phyloP scores from a whole-genome alignment of 2,329 filamentous ascomycete genomes.

The Neonectria faginata region DNA sequence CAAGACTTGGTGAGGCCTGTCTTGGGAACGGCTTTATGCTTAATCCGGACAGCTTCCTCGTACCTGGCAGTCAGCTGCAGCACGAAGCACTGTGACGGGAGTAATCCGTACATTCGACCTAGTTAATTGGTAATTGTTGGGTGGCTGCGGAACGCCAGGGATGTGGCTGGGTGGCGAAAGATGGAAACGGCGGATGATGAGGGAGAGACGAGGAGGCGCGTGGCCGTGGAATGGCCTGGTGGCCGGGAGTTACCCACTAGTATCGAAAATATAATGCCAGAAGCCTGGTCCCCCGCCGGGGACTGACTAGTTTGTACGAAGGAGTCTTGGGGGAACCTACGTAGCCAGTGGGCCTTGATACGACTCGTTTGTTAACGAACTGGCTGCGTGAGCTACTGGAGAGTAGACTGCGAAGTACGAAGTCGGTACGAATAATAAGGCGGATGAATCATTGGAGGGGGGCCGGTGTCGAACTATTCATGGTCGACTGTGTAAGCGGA shows the following conservation, averaged over 20 bases:
- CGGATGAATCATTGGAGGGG: not conserved
- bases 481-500: not conserved
- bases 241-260: not conserved
- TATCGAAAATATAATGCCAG: conserved; percentile 22
- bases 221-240: conserved; percentile 7
- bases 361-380: not conserved
- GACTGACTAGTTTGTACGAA: conserved; percentile 2
- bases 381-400: not conserved
- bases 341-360: conserved; percentile 1
- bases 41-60: conserved; percentile 21
- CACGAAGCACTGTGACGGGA: conserved; percentile 2
- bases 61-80: conserved; percentile 21
- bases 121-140: not conserved
- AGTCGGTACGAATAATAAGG: not conserved
- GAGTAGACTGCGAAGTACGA: not conserved
- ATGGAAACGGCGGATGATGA: conserved; percentile 1
- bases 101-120: not conserved
- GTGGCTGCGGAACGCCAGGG: not conserved
- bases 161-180: not conserved
- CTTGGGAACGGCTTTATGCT: conserved; percentile 23
- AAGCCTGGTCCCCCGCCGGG: conserved; percentile 21
- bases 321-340: not conserved
- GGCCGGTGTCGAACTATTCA: not conserved
- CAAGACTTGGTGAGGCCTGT: conserved; percentile 6
- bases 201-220: conserved; percentile 3